Evolutionary conservation across 2,329 filamentous ascomycete genomes (phyloP), one percentile per base, ranked within the genome.

Genomic region (Cladosporium cucumerinum): DNA sequence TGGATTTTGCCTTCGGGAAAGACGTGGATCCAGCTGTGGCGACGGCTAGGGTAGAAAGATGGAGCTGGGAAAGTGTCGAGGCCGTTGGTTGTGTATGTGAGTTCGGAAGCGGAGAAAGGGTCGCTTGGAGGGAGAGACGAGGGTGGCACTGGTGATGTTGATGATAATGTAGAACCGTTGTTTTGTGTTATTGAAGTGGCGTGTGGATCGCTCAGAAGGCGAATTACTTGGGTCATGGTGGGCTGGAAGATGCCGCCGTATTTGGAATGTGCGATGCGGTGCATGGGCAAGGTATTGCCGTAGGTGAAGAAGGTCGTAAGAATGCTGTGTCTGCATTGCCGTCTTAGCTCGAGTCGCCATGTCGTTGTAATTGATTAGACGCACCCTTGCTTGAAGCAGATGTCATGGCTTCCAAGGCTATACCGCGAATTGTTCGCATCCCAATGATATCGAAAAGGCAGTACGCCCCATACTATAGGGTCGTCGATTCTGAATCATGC

Each of bases 1-100:
- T 98, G 93, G 54, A 97, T 92, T 77, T 91, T 92, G 57, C 93
- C 95, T 79, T 99, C 95, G 14, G 95, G 95, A 77, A 98, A 98
- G 63, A 98, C 89, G 77, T 99, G 95, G 4, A 99, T 82, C 95
- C 95, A 99, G 52, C 87, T 86, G 76, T 91, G 85, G 54, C 86
- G 87, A 71, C 92, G 88, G 68, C 79, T 84, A 1, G 86, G 77
- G 75, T 90, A 93, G 57, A 87, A 85, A 1, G 92, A 88, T 0
- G 93, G 92, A 0, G 91, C 85, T 0, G 85, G 81, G 75, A 92
- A 90, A 43, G 78, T 79, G 77, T 94, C 90, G 18, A 72, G 70
- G 51, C 87, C 87, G 64, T 84, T 87, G 3, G 91, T 93, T 5
- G 86, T 87, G 78, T 87, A 93, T 6, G 75, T 86, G 69, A 79